phyloP scores from a whole-genome alignment of 805 yeast genomes.

The Yarrowia bubula region DNA sequence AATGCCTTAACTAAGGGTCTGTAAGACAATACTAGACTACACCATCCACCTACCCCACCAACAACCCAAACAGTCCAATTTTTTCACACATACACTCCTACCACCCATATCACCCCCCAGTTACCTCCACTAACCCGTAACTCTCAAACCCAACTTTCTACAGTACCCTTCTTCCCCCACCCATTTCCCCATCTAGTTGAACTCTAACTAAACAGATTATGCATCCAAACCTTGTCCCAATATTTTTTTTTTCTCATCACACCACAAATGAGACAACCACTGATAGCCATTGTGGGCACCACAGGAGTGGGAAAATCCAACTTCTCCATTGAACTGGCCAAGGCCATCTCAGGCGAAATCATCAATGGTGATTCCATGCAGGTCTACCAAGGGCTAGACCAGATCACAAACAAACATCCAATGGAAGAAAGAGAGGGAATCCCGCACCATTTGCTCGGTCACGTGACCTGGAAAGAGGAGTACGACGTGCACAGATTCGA shows the following conservation, averaged over 20 bases:
- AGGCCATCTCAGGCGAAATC: slow-evolving; percentile 75
- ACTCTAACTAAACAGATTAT: background rate
- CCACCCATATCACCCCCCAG: no score
- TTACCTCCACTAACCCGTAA: no score
- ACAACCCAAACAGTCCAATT: no score
- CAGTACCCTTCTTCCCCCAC: background rate
- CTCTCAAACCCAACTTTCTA: no score
- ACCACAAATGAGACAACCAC: slow-evolving; percentile 43
- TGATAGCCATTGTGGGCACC: slow-evolving; percentile 79
- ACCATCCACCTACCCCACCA: no score
- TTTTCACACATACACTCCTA: no score
- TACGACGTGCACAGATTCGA: slow-evolving; percentile 79
- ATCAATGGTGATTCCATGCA: slow-evolving; percentile 98
- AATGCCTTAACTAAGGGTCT: no score
- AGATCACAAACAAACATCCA: slow-evolving; percentile 92
- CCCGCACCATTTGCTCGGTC: slow-evolving; percentile 85
- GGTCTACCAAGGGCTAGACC: slow-evolving; percentile 69
- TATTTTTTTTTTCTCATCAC: background rate
- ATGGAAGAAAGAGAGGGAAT: slow-evolving; percentile 68
- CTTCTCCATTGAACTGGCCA: slow-evolving; percentile 75
- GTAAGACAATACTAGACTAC: no score
- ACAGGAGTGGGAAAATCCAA: slow-evolving; percentile 97
- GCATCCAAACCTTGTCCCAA: background rate
- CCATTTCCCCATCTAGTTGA: background rate
- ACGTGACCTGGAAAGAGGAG: slow-evolving; percentile 74